Evolutionary conservation across 805 yeast species (phyloP).

Genomic region (Maudiozyma barnettii): DNA sequence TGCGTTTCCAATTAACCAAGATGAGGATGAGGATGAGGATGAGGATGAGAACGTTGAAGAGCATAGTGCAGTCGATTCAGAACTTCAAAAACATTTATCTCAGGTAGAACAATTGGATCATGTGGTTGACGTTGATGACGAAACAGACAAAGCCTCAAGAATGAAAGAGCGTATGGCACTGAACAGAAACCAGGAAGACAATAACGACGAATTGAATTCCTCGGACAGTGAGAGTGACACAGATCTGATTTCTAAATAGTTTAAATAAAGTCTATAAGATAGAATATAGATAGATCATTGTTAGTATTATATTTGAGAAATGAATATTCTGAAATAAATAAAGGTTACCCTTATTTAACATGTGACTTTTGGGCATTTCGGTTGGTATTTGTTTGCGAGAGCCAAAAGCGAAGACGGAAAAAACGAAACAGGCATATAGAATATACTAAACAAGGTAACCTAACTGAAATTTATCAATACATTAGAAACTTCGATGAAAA

Average conservation of each 20-base stretch:
- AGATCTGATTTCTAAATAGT: neutral
- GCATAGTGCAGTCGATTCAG: neutral
- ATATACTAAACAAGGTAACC: no score
- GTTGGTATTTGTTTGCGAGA: no score
- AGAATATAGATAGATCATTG: no score
- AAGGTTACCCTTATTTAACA: no score
- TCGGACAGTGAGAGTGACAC: neutral
- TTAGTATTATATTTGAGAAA: no score
- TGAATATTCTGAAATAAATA: no score
- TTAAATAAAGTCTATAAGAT: no score
- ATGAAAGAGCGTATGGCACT: neutral
- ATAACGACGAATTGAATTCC: neutral
- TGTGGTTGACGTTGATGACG: constrained; percentile 13
- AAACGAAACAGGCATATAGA: no score
- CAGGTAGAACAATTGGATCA: constrained; percentile 15
- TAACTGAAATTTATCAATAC: no score
- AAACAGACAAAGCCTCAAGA: neutral
- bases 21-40: constrained; percentile 9
- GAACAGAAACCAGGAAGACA: constrained; percentile 5
- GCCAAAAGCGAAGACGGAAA: no score
- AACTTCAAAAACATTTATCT: constrained; percentile 9
- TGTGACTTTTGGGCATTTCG: no score
- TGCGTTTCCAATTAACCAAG: constrained; percentile 11
- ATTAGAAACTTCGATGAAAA: no score
- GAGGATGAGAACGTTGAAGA: constrained; percentile 8